These are phyloP conservation scores for Tephrocybe sp. DNA, from an alignment of 768 basidiomycete species.

Conservation along the genomic window DNA sequence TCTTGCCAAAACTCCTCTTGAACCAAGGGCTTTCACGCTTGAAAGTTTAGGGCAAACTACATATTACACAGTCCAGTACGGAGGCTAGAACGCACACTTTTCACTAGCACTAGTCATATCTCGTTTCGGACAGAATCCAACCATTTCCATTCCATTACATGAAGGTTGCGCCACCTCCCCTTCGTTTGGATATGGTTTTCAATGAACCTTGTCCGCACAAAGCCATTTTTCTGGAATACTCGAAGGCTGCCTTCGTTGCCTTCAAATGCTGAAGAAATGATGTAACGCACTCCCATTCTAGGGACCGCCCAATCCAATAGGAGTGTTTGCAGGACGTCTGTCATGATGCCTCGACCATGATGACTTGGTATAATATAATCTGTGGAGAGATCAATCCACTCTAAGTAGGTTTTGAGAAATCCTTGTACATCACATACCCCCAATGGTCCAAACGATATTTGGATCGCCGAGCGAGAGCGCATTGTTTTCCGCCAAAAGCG, in stretches of 20 bases:
- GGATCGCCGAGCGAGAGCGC: conserved; percentile 44
- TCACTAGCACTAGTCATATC: too few species aligned
- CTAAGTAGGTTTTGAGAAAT: not conserved
- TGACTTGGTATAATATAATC: conserved; percentile 61
- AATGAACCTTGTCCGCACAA: conserved; percentile 36
- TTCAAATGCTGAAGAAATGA: conserved; percentile 41
- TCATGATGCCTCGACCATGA: conserved; percentile 73
- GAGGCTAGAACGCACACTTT: too few species aligned
- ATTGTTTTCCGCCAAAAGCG: conserved; percentile 37
- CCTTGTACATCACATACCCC: conserved; percentile 37
- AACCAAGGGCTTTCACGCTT: too few species aligned
- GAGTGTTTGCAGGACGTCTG: conserved; percentile 53
- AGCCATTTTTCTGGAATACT: conserved; percentile 70
- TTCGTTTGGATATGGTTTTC: conserved; percentile 34
- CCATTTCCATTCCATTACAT: conserved; percentile 33
- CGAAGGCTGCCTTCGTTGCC: conserved; percentile 60
- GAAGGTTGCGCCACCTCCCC: conserved; percentile 33
- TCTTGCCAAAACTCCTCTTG: too few species aligned
- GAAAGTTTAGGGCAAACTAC: too few species aligned
- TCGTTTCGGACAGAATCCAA: not conserved
- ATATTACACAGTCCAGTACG: too few species aligned
- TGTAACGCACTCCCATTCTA: conserved; percentile 51
- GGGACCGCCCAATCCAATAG: conserved; percentile 61
- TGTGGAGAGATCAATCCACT: conserved; percentile 20
- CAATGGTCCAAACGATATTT: conserved; percentile 57